phyloP scores from a whole-genome alignment of 1,284 basidiomycete genomes.

The Cutaneotrichosporon mucoides region DNA sequence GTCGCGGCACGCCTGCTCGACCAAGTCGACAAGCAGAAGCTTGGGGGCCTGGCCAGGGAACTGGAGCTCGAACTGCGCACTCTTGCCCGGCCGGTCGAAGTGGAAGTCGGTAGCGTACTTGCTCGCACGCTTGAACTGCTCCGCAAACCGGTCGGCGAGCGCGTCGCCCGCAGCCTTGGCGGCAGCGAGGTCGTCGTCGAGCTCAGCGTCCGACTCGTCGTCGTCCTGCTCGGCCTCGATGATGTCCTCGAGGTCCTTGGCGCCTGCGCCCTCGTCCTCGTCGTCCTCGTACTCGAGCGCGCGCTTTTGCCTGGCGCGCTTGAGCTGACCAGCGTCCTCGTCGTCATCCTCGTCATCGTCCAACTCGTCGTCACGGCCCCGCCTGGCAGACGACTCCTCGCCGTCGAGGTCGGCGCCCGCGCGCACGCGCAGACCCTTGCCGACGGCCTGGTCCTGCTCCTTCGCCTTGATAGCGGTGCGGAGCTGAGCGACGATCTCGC shows the following conservation, averaged over 20 bases:
- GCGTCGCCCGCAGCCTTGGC: conserved; percentile 52
- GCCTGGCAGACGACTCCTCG: conserved; percentile 19
- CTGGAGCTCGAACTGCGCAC: conserved; percentile 74
- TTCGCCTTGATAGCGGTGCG: conserved; percentile 78
- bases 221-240: conserved; percentile 58
- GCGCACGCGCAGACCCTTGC: conserved; percentile 63
- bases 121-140: conserved; percentile 52
- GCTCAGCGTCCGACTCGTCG: conserved; percentile 36
- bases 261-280: conserved; percentile 55
- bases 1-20: conserved; percentile 76
- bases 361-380: conserved; percentile 54
- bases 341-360: conserved; percentile 69
- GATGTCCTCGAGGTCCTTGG: conserved; percentile 58
- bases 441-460: conserved; percentile 76
- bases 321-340: conserved; percentile 68
- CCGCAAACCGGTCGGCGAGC: conserved; percentile 47
- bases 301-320: conserved; percentile 59
- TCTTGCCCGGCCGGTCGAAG: conserved; percentile 63
- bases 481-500: conserved; percentile 81
- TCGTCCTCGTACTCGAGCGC: conserved; percentile 69
- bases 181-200: conserved; percentile 51
- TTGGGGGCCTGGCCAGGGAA: conserved; percentile 66
- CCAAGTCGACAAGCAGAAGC: conserved; percentile 82
- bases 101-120: conserved; percentile 61
- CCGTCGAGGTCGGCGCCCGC: conserved; percentile 49